Evolutionary conservation across 495 filamentous ascomycete genomes (phyloP).

Genomic region (Aspergillus sclerotiicarbonarius): DNA sequence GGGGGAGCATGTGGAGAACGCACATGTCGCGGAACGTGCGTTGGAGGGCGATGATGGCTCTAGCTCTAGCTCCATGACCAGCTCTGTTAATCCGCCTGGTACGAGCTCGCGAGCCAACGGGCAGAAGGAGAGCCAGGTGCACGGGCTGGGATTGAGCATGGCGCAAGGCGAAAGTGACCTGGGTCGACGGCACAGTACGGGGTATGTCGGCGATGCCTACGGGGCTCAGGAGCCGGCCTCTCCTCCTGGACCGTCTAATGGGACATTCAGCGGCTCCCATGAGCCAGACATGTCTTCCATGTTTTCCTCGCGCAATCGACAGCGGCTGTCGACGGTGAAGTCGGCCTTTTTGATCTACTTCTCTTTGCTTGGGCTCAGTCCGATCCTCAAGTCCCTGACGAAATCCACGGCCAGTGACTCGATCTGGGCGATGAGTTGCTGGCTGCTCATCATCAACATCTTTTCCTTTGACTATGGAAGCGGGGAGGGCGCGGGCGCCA

Average conservation of each 20-base stretch:
- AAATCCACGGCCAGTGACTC: constrained; percentile 84
- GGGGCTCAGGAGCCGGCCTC: constrained; percentile 21
- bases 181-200: constrained; percentile 20
- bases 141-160: constrained; percentile 51
- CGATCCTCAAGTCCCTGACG: constrained; percentile 92
- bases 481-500: constrained; percentile 47
- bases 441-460: constrained; percentile 91
- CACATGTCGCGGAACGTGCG: constrained; percentile 30
- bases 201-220: constrained; percentile 13
- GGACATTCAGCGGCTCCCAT: constrained; percentile 11
- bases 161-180: constrained; percentile 22
- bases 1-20: constrained; percentile 52
- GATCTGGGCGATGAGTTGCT: constrained; percentile 95
- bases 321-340: constrained; percentile 73
- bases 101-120: constrained; percentile 23
- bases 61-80: constrained; percentile 46
- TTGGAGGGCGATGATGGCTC: constrained; percentile 46
- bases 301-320: constrained; percentile 60
- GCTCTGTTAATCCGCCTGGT: constrained; percentile 32
- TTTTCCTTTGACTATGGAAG: constrained; percentile 95
- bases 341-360: constrained; percentile 93
- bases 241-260: constrained; percentile 11
- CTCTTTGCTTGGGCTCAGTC: constrained; percentile 82
- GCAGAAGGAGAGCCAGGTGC: constrained; percentile 32
- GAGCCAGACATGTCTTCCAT: constrained; percentile 27